These are phyloP conservation scores for Colletotrichum abscissum DNA, from an alignment of 2,329 filamentous ascomycete genomes.

Conservation along the genomic window DNA sequence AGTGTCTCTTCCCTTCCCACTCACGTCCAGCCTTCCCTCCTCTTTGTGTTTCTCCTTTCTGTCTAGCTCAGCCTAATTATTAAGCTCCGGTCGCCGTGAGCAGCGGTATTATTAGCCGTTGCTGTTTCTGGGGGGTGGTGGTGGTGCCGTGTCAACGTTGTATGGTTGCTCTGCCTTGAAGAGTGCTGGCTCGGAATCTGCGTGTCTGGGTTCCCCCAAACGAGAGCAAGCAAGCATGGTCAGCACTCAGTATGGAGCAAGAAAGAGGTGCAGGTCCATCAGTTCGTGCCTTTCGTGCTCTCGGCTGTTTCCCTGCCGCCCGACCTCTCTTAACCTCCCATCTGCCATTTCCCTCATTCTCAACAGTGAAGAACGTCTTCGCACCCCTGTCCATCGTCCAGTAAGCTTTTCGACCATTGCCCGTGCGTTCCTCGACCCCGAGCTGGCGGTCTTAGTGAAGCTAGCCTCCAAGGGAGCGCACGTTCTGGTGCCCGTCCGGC, in stretches of 20 bases:
- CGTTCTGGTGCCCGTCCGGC: constrained; percentile 31
- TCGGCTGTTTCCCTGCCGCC: constrained; percentile 27
- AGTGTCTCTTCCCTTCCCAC: not conserved
- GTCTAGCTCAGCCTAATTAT: constrained; percentile 7
- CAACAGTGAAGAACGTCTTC: not conserved
- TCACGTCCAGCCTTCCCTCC: no score
- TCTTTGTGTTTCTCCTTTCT: not conserved
- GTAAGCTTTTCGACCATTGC: constrained; percentile 29
- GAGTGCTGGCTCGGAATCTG: constrained; percentile 23
- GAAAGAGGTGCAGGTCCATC: not conserved
- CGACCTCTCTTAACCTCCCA: constrained; percentile 13
- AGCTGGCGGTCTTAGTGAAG: not conserved
- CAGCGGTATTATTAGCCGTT: constrained; percentile 6
- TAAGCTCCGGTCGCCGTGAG: constrained; percentile 13
- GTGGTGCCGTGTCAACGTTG: constrained; percentile 14
- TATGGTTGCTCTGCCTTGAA: not conserved
- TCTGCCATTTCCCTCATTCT: constrained; percentile 1
- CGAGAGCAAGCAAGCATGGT: not conserved
- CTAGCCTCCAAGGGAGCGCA: constrained; percentile 27
- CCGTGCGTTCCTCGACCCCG: constrained; percentile 29
- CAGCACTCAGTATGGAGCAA: not conserved
- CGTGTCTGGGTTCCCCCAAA: constrained; percentile 21
- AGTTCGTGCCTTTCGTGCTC: not conserved
- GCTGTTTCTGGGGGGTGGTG: constrained; percentile 7
- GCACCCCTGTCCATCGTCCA: constrained; percentile 8